These are phyloP conservation scores for Kwoniella shivajii DNA, from an alignment of 1,284 basidiomycete species.

Conservation along the genomic window DNA sequence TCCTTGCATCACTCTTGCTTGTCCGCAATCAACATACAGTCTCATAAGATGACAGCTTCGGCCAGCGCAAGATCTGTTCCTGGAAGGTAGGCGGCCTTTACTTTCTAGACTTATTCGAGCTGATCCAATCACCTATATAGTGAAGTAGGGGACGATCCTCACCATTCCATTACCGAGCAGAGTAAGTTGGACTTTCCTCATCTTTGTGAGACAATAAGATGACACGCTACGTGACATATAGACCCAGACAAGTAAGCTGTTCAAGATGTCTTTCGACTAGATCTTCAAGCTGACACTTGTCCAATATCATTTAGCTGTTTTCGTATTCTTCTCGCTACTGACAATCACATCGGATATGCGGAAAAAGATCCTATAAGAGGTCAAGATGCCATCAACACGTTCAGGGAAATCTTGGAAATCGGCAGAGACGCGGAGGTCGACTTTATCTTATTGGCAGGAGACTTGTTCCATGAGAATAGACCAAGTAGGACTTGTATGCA, in stretches of 20 bases:
- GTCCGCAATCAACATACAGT: background rate
- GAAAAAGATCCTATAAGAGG: slow-evolving; percentile 94
- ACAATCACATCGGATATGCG: slow-evolving; percentile 93
- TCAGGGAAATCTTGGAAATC: slow-evolving; percentile 88
- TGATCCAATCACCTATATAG: slow-evolving; percentile 1
- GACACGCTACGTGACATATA: slow-evolving; percentile 3
- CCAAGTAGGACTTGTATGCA: slow-evolving; percentile 88
- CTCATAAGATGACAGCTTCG: background rate
- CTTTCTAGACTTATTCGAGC: background rate
- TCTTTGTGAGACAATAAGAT: slow-evolving; percentile 8
- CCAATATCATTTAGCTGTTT: slow-evolving; percentile 56
- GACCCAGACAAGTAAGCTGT: slow-evolving; percentile 37
- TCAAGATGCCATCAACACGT: slow-evolving; percentile 93
- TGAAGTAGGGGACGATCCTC: slow-evolving; percentile 23
- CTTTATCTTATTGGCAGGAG: slow-evolving; percentile 90
- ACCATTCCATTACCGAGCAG: slow-evolving; percentile 37
- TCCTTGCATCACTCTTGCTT: slow-evolving; percentile 1
- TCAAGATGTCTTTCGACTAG: too few relatives aligned
- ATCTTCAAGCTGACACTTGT: background rate
- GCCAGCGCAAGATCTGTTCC: slow-evolving; percentile 7
- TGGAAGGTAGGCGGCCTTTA: slow-evolving; percentile 5
- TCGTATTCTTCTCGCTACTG: slow-evolving; percentile 84
- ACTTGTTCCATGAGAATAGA: slow-evolving; percentile 97
- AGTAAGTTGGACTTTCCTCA: slow-evolving; percentile 22
- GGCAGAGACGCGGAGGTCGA: slow-evolving; percentile 89